Base-by-base conservation (phyloP, 2,329 filamentous ascomycete genomes). In the Botrytis paeoniae region DNA sequence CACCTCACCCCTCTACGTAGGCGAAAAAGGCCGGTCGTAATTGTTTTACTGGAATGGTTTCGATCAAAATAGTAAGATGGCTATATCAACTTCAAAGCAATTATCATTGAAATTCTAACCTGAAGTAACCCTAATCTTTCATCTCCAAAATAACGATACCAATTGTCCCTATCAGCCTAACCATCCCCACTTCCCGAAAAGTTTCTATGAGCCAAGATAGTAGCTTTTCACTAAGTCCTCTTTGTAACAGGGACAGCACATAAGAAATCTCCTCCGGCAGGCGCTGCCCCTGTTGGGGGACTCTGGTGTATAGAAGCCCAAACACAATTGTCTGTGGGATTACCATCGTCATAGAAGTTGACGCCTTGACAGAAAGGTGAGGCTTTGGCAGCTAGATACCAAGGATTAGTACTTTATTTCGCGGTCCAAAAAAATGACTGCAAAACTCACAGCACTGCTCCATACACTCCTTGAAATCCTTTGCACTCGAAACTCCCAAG, bases 401-500 rank as follows among this genome's bases (percentile, higher is more conserved):
- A 32, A 1, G 4, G 2, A 41, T 69, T 22, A 69, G 65, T 51
- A 69, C 57, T 41, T 32, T 16, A 10, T 45, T 29, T 18, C 29
- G 22, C 18, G 5, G 61, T 32, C 8, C 25, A 3, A 54, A n/a
- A 41, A 29, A 14, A 20, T 43, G 14, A 25, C 3, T 57, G 25
- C n/a, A 10, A 12, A 25, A 69, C 65, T 69, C n/a, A 69, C 65
- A 69, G 37, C 65, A 69, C n/a, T 69, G 65, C 37, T 69, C 65
- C 65, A 69, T 69, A 35, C 65, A 69, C 48, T 69, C 65, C n/a
- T 69, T 69, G 25, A 69, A 69, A 32, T 69, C n/a, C 12, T 57
- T 69, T 57, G 65, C 48, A 6, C 65, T 69, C 37, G 65, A 69
- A 32, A 57, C 48, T 16, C 65, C 65, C 48, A 69, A 57, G 65